Evolutionary conservation across 257 asterid species (phyloP).

Genomic region (Thymus quinquecostatus): DNA sequence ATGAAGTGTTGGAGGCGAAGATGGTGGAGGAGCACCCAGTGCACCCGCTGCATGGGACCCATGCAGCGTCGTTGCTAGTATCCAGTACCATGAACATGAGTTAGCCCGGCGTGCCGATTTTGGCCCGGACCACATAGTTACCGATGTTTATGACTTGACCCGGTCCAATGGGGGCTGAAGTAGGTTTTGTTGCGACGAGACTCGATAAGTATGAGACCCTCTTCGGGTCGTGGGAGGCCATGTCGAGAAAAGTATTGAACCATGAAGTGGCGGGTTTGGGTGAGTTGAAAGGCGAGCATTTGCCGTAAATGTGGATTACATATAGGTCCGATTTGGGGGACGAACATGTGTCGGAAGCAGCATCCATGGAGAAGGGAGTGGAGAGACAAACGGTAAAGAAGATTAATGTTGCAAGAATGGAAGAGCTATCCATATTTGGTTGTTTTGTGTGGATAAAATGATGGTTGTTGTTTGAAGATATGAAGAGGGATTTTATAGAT

Average conservation of each 20-base stretch:
- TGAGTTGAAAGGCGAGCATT: slow-evolving; percentile 77
- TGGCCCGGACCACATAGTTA: slow-evolving; percentile 73
- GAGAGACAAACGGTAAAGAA: slow-evolving; percentile 44
- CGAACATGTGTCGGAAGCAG: slow-evolving; percentile 59
- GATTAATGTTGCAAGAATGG: slow-evolving; percentile 37
- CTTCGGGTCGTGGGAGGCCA: slow-evolving; percentile 76
- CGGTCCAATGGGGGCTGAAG: slow-evolving; percentile 67
- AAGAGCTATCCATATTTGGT: slow-evolving; percentile 48
- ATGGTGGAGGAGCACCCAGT: slow-evolving; percentile 57
- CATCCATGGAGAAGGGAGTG: slow-evolving; percentile 33
- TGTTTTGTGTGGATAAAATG: slow-evolving; percentile 28
- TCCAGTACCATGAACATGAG: slow-evolving; percentile 87
- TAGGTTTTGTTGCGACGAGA: slow-evolving; percentile 55
- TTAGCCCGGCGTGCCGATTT: slow-evolving; percentile 84
- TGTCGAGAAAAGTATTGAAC: slow-evolving; percentile 54
- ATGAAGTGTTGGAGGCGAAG: slow-evolving; percentile 63
- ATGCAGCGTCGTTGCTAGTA: slow-evolving; percentile 81
- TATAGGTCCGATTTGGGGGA: slow-evolving; percentile 65
- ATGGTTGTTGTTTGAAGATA: slow-evolving; percentile 24
- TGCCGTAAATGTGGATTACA: slow-evolving; percentile 68
- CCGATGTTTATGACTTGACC: slow-evolving; percentile 69
- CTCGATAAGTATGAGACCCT: slow-evolving; percentile 70
- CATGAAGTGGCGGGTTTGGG: slow-evolving; percentile 60
- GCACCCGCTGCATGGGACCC: slow-evolving; percentile 93
- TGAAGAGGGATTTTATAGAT: slow-evolving; percentile 37